Evolutionary conservation across 2,329 filamentous ascomycete genomes (phyloP).

Genomic region (Xylaria sp.): DNA sequence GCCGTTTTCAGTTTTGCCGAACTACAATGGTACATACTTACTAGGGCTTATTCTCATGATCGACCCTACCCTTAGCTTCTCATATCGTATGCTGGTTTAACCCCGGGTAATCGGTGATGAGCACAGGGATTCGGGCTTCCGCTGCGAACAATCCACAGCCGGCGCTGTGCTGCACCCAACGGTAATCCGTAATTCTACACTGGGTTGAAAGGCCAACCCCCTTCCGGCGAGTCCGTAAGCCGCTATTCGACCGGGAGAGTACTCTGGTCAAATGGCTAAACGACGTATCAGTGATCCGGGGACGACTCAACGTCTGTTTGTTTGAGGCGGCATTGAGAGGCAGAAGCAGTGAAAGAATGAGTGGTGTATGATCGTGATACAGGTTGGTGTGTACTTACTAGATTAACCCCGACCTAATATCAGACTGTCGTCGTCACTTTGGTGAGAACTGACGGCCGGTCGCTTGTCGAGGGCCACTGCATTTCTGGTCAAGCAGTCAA

Average conservation of each 20-base stretch:
- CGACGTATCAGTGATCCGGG: constrained; percentile 33
- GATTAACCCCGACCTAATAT: background rate
- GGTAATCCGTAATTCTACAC: background rate
- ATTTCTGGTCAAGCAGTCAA: background rate
- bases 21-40: background rate
- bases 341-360: constrained; percentile 52
- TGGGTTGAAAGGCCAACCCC: background rate
- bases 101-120: background rate
- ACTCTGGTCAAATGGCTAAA: constrained; percentile 35
- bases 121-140: background rate
- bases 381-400: background rate
- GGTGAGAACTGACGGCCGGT: background rate
- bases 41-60: background rate
- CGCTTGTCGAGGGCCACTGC: background rate
- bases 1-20: background rate
- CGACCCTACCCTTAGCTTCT: background rate
- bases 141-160: background rate
- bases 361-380: constrained; percentile 23
- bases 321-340: background rate
- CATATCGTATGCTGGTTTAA: background rate
- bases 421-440: background rate
- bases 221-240: background rate
- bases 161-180: background rate
- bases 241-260: background rate
- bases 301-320: background rate